Evolutionary conservation across 2,329 filamentous ascomycete genomes (phyloP), one percentile per base, ranked within the genome.

Genomic region (Trichoderma gracile): DNA sequence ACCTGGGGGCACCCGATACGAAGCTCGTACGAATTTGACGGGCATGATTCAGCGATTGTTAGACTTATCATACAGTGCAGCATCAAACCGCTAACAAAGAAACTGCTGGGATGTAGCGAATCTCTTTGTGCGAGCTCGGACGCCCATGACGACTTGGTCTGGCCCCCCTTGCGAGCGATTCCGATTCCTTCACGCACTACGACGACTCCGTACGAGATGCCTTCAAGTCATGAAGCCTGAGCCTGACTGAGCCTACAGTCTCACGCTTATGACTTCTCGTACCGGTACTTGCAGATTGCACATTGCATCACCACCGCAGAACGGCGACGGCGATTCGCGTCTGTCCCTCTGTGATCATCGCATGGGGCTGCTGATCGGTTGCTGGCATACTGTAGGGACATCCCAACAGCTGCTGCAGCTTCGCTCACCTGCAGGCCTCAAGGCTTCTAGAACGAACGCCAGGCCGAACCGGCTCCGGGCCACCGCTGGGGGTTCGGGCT

Each of bases 301-400:
- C 0, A 33, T 33, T 3, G 30, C 30, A 33, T 33, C 30, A 33
- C 8, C 30, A 33, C 30, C 30, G 10, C 30, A 33, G 5, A 6
- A 9, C 30, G 30, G 30, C 30, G 30, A 42, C 52, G n/a, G 49
- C 27, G 59, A 50, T 25, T 25, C 14, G n/a, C 27, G 30, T 25
- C 19, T 19, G 10, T 47, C 21, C 27, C 15, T 55, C 21, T 62
- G 25, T 49, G 47, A 62, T 54, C 59, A 15, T 54, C 59, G 4
- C 27, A 47, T 45, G 59, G 59, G 23, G 30, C 23, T 43, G 27
- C 50, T 53, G 40, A 54, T 63, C 58, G 58, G 23, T n/a, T 61
- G 46, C 47, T 43, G 33, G 58, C 58, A 49, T 59, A 30, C 3
- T 8, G 7, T 8, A 25, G 3, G 4, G n/a, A n/a, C n/a, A 27